Conservation (phyloP, 257 asterid genomes). For the Oldenlandia corymbosa region DNA sequence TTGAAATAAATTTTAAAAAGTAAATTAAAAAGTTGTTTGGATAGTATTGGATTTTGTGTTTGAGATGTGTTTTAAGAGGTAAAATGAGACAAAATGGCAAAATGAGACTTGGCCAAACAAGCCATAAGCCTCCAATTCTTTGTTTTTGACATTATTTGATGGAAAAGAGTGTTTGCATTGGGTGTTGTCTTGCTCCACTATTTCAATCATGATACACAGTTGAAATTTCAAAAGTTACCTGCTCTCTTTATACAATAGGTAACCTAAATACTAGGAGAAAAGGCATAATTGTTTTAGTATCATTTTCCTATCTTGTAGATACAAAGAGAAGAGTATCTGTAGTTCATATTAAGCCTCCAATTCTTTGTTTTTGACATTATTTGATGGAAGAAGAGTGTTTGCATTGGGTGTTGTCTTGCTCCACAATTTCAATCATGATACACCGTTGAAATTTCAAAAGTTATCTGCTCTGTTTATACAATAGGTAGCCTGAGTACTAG, state of each 20-base stretch:
- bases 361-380: background rate
- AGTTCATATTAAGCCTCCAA: background rate
- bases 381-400: background rate
- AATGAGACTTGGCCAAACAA: too few relatives aligned
- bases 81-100: too few relatives aligned
- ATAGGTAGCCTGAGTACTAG: too few relatives aligned
- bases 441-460: background rate
- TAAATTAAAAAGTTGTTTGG: too few relatives aligned
- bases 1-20: too few relatives aligned
- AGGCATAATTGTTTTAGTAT: too few relatives aligned
- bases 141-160: background rate
- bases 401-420: background rate
- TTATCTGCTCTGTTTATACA: too few relatives aligned
- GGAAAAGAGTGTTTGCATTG: background rate
- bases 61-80: too few relatives aligned
- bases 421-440: background rate
- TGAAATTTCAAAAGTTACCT: background rate
- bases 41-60: too few relatives aligned
- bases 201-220: background rate
- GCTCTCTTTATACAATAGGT: too few relatives aligned
- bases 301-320: too few relatives aligned
- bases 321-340: background rate
- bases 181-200: background rate
- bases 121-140: background rate
- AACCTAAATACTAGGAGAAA: too few relatives aligned